Evolutionary conservation across 2,329 filamentous ascomycete species (phyloP).

Genomic region (Capronia coronata): DNA sequence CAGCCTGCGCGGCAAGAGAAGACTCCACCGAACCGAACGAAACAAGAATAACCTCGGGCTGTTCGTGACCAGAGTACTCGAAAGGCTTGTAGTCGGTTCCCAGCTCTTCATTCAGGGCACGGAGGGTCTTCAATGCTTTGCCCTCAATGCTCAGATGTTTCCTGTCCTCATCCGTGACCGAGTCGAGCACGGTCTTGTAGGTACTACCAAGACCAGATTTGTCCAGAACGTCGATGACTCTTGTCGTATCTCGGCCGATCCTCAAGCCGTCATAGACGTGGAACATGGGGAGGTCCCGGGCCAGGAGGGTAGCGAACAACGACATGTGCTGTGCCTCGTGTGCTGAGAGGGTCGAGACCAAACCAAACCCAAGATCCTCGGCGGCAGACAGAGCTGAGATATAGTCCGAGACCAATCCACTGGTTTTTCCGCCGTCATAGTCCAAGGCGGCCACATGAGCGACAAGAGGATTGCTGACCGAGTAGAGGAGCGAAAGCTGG

Average conservation of each 20-base stretch:
- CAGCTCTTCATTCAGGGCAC: slow-evolving; percentile 78
- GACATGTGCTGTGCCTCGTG: slow-evolving; percentile 96
- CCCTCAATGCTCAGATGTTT: slow-evolving; percentile 65
- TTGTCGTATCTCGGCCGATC: slow-evolving; percentile 72
- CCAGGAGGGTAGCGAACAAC: slow-evolving; percentile 74
- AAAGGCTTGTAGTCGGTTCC: slow-evolving; percentile 90
- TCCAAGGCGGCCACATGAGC: slow-evolving; percentile 88
- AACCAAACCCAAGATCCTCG: slow-evolving; percentile 81
- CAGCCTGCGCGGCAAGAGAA: slow-evolving; percentile 75
- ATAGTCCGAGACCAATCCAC: slow-evolving; percentile 82
- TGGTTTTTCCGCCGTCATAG: slow-evolving; percentile 59
- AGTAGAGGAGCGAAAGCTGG: slow-evolving; percentile 85
- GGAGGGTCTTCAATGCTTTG: slow-evolving; percentile 63
- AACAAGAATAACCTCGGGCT: slow-evolving; percentile 76
- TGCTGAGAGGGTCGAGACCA: slow-evolving; percentile 77
- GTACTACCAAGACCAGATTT: slow-evolving; percentile 61
- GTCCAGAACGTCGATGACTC: slow-evolving; percentile 74
- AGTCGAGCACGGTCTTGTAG: slow-evolving; percentile 61
- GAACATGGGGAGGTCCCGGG: slow-evolving; percentile 70
- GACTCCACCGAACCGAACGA: slow-evolving; percentile 90
- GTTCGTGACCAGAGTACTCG: slow-evolving; percentile 81
- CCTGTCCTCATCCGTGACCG: slow-evolving; percentile 57
- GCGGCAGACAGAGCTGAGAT: slow-evolving; percentile 69
- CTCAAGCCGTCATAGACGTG: slow-evolving; percentile 85
- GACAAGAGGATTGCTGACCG: slow-evolving; percentile 85